Base-by-base conservation (phyloP, 2,329 filamentous ascomycete genomes). In the Lomentospora prolificans region DNA sequence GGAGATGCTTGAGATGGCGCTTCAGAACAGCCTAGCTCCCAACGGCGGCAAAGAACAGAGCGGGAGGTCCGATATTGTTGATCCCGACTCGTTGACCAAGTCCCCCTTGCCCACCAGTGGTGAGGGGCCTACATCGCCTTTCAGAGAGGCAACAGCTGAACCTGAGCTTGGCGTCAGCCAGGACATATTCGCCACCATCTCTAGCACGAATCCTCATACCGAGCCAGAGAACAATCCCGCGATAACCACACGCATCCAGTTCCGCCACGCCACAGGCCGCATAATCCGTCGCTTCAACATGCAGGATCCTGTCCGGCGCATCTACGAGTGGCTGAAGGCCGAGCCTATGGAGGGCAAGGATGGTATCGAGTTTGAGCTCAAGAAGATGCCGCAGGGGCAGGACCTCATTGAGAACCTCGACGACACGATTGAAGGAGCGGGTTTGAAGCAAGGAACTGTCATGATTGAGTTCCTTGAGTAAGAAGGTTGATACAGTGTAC, bases 311-410 rank as follows among this genome's bases (percentile, higher is more conserved):
- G 90, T 99, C 10, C 80, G 83, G 56, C 82, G 89, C 10, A 84
- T 99, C 50, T 99, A 92, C 69, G 94, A 99, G 72, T 99, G 91
- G 90, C 82, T 99, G 61, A 99, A 97, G 73, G 86, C 91, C 0
- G 84, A 87, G 58, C 89, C 90, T 1, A 70, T 95, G 51, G 86
- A 91, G 61, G 90, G 87, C 63, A 92, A 90, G 69, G 80, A 81
- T 28, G 89, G 86, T 0, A 70, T 86, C 10, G 80, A 82, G 59
- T 99, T 99, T 70, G 92, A 97, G 68, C 78, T 99, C 61, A 90
- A 94, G 68, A 82, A 82, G 60, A 87, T 95, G 82, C 79, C 79
- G 0, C 75, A 75, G 59, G 89, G 90, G 51, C 86, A 86, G 66
- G 94, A 99, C 64, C 72, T 99, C 58, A 86, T 96, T 44, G 84